These are phyloP conservation scores for Rhodotorula glutinis DNA, from an alignment of 1,284 basidiomycete species.

Conservation along the genomic window DNA sequence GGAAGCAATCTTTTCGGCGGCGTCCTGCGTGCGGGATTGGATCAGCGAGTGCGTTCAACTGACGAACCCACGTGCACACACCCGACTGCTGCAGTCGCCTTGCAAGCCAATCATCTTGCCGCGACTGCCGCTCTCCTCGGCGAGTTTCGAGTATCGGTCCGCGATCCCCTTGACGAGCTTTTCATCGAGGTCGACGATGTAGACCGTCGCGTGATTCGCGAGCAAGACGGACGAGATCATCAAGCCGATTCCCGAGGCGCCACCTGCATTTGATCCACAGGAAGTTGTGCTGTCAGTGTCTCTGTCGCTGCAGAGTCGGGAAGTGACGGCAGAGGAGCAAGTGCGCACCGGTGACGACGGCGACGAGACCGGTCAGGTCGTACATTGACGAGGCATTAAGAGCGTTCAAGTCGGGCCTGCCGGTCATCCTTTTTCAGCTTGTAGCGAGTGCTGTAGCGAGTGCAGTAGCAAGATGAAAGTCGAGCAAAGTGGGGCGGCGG, in stretches of 20 bases:
- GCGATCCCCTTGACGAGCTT: constrained; percentile 3
- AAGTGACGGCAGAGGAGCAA: not conserved
- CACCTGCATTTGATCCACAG: constrained; percentile 43
- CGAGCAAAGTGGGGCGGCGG: not conserved
- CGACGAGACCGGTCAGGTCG: constrained; percentile 16
- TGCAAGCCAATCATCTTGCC: constrained; percentile 14
- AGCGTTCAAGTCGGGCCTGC: not conserved
- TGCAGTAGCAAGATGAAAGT: no score
- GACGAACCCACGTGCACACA: not conserved
- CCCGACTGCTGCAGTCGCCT: constrained; percentile 13
- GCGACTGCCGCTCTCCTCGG: not conserved
- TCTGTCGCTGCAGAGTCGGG: no score
- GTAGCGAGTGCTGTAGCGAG: no score
- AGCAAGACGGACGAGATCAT: constrained; percentile 52
- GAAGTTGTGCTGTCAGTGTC: not conserved
- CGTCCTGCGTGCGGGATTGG: constrained; percentile 1
- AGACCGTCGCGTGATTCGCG: constrained; percentile 53
- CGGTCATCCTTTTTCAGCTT: not conserved
- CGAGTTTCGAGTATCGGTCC: constrained; percentile 6
- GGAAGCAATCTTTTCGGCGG: constrained; percentile 2
- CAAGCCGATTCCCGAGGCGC: constrained; percentile 52
- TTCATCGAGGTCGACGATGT: constrained; percentile 43
- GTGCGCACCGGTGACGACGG: constrained; percentile 18
- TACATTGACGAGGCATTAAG: constrained; percentile 5
- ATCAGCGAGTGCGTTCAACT: not conserved